These are phyloP conservation scores for Dothideomycetes sp. DNA, from an alignment of 2,329 filamentous ascomycete species.

Conservation along the genomic window DNA sequence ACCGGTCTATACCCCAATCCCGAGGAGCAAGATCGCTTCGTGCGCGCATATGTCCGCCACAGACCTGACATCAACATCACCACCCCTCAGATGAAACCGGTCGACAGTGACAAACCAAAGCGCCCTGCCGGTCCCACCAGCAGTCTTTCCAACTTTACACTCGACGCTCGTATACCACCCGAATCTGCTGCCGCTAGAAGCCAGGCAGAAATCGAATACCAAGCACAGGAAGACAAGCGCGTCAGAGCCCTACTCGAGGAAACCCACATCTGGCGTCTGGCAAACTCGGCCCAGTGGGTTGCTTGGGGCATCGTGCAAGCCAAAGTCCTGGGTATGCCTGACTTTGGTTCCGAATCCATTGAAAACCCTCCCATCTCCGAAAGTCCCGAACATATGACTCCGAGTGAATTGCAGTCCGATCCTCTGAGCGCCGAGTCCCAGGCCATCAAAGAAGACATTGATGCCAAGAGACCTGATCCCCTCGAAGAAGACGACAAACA, in stretches of 20 bases:
- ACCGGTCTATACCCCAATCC: constrained; percentile 61
- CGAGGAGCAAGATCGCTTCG: constrained; percentile 76
- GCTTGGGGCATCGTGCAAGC: constrained; percentile 97
- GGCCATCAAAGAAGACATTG: constrained; percentile 19
- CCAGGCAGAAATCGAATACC: constrained; percentile 32
- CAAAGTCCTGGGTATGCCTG: constrained; percentile 65
- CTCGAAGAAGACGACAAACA: constrained; percentile 36
- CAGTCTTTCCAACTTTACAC: constrained; percentile 58
- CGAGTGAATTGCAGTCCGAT: constrained; percentile 2
- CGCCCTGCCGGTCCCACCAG: constrained; percentile 26
- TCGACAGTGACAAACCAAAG: constrained; percentile 22
- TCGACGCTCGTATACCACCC: constrained; percentile 47
- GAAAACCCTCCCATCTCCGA: constrained; percentile 12
- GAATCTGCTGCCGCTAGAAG: constrained; percentile 15
- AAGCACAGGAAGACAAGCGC: constrained; percentile 51
- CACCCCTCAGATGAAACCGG: constrained; percentile 25
- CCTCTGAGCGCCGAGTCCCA: constrained; percentile 16
- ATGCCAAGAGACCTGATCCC: constrained; percentile 18
- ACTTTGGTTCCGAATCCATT: constrained; percentile 24
- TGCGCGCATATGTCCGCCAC: constrained; percentile 80
- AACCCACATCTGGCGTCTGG: constrained; percentile 73
- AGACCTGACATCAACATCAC: constrained; percentile 55
- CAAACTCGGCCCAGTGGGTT: constrained; percentile 84
- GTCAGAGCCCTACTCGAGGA: constrained; percentile 67
- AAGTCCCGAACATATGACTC: constrained; percentile 1